Percentiles rank a stretch among this genome's conserved stretches.
Conservation (phyloP, 2,329 filamentous ascomycete genomes). For the Monosporascus sp. region DNA sequence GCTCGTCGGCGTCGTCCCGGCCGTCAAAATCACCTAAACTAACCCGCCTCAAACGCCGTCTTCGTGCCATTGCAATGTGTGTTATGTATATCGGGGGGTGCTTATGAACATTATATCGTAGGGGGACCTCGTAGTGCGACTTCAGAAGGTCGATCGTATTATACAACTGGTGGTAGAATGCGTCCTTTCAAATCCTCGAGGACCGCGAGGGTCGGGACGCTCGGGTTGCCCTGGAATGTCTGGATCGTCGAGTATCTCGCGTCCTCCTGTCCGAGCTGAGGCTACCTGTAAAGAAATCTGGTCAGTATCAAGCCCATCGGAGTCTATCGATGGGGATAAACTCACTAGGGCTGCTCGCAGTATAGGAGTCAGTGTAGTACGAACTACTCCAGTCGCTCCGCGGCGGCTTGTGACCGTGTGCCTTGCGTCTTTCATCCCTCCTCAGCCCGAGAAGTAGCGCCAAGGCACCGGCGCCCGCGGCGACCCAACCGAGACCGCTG, state of each 20-base stretch:
- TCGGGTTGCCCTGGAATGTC: constrained; percentile 21
- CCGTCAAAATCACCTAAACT: not conserved
- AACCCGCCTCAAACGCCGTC: not conserved
- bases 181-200: constrained; percentile 4
- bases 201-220: constrained; percentile 20
- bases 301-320: constrained; percentile 21
- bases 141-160: not conserved
- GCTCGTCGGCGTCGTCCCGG: too few species aligned
- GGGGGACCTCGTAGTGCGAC: not conserved
- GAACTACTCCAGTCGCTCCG: constrained; percentile 44
- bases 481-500: constrained; percentile 46
- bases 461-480: constrained; percentile 45
- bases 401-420: constrained; percentile 32
- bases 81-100: not conserved
- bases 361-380: constrained; percentile 51
- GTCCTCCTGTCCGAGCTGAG: constrained; percentile 41
- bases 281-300: constrained; percentile 33
- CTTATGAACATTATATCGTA: not conserved
- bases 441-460: constrained; percentile 50
- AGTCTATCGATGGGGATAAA: constrained; percentile 25
- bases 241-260: constrained; percentile 26
- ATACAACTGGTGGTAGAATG: not conserved
- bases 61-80: not conserved
- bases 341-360: constrained; percentile 48
- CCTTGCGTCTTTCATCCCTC: constrained; percentile 42